A percentile compares a stretch with the other conserved stretches of the same genome.
phyloP scores from a whole-genome alignment of 169 alveolate species.

The Babesia caballi region DNA sequence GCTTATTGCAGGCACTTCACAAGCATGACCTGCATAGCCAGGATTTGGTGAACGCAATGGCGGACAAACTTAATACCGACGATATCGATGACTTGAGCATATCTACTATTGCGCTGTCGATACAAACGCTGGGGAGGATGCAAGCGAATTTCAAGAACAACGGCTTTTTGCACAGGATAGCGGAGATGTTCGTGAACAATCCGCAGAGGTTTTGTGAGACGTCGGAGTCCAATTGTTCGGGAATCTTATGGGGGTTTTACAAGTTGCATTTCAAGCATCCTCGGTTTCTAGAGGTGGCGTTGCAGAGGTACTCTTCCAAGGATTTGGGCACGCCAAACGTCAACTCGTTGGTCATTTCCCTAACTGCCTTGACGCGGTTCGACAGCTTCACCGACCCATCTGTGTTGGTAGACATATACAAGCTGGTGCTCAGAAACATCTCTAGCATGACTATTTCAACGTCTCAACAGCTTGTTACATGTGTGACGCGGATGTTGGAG shows the following conservation, averaged over 20 bases:
- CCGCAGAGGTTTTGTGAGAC: constrained; percentile 5
- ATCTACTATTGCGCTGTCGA: constrained; percentile 30
- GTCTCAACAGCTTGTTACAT: constrained; percentile 33
- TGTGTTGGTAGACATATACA: constrained; percentile 39
- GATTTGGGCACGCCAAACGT: constrained; percentile 35
- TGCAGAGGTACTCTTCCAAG: constrained; percentile 40
- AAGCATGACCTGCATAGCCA: constrained; percentile 57
- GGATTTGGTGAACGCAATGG: constrained; percentile 45
- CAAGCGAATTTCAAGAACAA: constrained; percentile 17
- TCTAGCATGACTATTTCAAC: constrained; percentile 42
- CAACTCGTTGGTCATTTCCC: constrained; percentile 45
- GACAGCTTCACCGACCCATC: constrained; percentile 29
- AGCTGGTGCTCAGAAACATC: constrained; percentile 11
- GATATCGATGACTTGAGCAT: constrained; percentile 16
- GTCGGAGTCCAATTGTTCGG: constrained; percentile 42
- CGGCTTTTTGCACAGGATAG: constrained; percentile 13
- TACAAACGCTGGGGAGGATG: constrained; percentile 54
- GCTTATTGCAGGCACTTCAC: constrained; percentile 29
- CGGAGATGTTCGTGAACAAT: constrained; percentile 15
- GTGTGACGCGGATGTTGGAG: constrained; percentile 45
- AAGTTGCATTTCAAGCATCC: constrained; percentile 51
- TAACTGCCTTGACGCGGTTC: constrained; percentile 40
- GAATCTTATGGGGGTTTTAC: constrained; percentile 48
- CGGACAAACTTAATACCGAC: constrained; percentile 16
- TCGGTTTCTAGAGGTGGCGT: constrained; percentile 19